Base-by-base conservation (phyloP, 805 yeast genomes). In the Danielia reshetovae region DNA sequence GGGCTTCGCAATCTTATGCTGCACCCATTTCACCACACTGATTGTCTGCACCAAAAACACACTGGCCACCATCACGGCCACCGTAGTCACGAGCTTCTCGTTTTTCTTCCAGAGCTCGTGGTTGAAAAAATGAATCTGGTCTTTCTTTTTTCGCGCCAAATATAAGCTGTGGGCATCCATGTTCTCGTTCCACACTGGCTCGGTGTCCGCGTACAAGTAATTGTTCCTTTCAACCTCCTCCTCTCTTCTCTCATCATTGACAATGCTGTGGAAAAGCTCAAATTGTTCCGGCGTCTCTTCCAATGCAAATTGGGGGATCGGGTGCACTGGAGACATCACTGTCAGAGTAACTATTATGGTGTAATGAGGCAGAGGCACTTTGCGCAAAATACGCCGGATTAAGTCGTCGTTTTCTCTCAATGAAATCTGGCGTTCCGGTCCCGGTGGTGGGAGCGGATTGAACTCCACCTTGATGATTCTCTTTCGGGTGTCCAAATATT, bases 321-420 rank as follows among this genome's bases (percentile, higher is more conserved):
- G 70, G 38, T 60, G 67, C 18, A 46, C 39, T 1, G 40, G 34
- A 7, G 40, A 30, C n/a, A 50, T 35, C 9, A 38, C 38, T 27
- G 48, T 45, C 11, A 63, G 52, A 4, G 88, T 76, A 38, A 78
- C 64, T 2, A 86, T 55, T 2, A 88, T 59, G 2, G 87, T 65
- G 36, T 71, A 72, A 40, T 75, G 74, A 0, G 96, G 95, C 0
- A 89, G 70, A 1, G 96, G 96, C 9, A 84, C 55, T 35, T 75
- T 77, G 24, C 84, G 72, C n/a, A 84, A 42, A 4, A 84, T 67
- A 13, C 68, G 66, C 34, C 82, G 65, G 8, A 85, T 47, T 29
- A 65, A 58, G 29, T 67, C 72, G 44, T 74, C 79, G 30, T 70
- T 62, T 18, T 59, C 51, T 10, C 54, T 45, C 21, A 77, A 51